A percentile compares a stretch with the other conserved stretches of the same genome.
phyloP scores from a whole-genome alignment of 2,329 filamentous ascomycete genomes.

The Lasiodiplodia hormozganensis region DNA sequence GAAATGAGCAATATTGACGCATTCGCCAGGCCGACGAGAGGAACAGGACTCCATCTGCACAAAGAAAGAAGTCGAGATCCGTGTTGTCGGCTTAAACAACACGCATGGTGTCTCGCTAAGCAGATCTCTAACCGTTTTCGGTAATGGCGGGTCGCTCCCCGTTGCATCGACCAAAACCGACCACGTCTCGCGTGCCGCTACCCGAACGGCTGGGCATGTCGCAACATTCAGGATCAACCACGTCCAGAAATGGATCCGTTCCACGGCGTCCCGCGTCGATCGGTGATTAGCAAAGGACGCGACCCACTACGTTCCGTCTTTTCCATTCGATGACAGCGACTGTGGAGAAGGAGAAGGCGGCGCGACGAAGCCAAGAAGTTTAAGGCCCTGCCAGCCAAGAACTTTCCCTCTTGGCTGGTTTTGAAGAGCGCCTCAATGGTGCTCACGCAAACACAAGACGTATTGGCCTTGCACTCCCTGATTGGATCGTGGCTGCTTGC shows the following conservation, averaged over 20 bases:
- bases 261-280: background rate
- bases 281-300: background rate
- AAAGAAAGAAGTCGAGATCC: background rate
- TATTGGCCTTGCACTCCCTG: too few relatives aligned
- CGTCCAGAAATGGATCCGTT: background rate
- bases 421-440: background rate
- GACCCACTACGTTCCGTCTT: background rate
- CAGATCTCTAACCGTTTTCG: slow-evolving; percentile 1
- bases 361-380: background rate
- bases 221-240: background rate
- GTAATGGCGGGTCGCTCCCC: background rate
- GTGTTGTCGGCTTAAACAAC: background rate
- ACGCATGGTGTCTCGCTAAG: slow-evolving; percentile 4
- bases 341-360: background rate
- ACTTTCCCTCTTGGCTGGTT: background rate
- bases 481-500: slow-evolving; percentile 1
- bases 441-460: background rate
- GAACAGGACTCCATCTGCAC: too few relatives aligned
- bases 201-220: background rate
- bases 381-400: slow-evolving; percentile 9
- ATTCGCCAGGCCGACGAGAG: too few relatives aligned
- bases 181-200: slow-evolving; percentile 14
- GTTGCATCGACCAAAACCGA: background rate
- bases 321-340: background rate
- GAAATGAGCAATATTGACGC: too few relatives aligned